Conservation (phyloP, 176 grass and related monocot species). For the Echinochloa phyllopogon region DNA sequence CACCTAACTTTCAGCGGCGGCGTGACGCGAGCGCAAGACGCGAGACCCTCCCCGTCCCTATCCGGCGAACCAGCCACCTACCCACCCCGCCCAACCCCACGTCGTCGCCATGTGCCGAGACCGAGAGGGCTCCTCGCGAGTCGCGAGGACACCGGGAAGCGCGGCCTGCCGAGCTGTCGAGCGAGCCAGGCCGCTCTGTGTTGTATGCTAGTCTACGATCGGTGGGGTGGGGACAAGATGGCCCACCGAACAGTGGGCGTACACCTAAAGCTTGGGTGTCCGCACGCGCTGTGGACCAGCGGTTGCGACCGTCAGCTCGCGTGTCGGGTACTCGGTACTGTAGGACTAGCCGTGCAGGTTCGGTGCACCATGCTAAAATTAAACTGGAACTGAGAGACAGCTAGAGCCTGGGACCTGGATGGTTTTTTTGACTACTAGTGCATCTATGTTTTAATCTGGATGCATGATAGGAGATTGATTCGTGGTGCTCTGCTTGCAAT, state of each 20-base stretch:
- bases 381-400: not conserved
- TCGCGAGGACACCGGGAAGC: not conserved
- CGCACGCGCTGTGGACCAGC: not conserved
- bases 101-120: not conserved
- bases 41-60: not conserved
- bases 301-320: not conserved
- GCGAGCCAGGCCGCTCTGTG: not conserved
- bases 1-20: not conserved
- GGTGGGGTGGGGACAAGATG: not conserved
- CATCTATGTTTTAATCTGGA: not conserved
- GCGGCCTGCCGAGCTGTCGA: slow-evolving; percentile 21
- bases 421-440: too few relatives aligned
- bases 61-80: not conserved
- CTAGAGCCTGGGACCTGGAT: not conserved
- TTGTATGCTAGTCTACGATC: not conserved
- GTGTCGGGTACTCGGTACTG: not conserved
- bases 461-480: not conserved
- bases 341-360: not conserved
- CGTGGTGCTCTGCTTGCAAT: not conserved
- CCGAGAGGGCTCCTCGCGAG: not conserved
- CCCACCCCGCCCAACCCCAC: not conserved
- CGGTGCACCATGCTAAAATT: not conserved
- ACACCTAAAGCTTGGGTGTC: not conserved
- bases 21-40: not conserved
- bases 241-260: not conserved